Evolutionary conservation across 257 asterid genomes (phyloP).

Genomic region (Penstemon newberryi): DNA sequence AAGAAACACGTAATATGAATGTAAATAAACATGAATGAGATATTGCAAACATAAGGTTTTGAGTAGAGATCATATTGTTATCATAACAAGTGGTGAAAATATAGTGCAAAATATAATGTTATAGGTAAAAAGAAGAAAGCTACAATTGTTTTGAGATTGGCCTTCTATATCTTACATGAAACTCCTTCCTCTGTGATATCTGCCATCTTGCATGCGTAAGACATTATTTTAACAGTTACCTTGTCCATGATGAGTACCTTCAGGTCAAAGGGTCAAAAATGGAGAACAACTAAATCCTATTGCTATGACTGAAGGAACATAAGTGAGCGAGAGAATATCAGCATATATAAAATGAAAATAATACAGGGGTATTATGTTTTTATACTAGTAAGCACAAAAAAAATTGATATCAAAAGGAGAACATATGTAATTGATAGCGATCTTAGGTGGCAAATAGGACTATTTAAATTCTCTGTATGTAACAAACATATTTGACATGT

Average conservation of each 20-base stretch:
- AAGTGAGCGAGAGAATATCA: conserved; percentile 7
- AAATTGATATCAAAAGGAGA: conserved; percentile 1
- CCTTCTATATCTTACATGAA: conserved; percentile 91
- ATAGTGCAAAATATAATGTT: conserved; percentile 14
- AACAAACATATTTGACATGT: background rate
- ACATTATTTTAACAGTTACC: conserved; percentile 91
- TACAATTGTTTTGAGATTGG: conserved; percentile 44
- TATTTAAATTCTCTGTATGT: background rate
- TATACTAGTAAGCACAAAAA: conserved; percentile 18
- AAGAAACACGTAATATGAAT: conserved; percentile 21
- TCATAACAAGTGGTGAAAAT: conserved; percentile 16
- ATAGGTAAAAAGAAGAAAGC: conserved; percentile 29
- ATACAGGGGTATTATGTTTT: background rate
- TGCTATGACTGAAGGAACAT: background rate
- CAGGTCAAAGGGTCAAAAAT: conserved; percentile 34
- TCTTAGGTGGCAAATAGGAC: conserved; percentile 21
- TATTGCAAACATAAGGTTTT: background rate
- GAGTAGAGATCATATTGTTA: conserved; percentile 11
- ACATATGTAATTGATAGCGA: background rate
- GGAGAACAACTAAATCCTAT: conserved; percentile 22
- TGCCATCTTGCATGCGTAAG: conserved; percentile 95
- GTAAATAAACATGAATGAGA: conserved; percentile 11
- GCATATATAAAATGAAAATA: conserved; percentile 20
- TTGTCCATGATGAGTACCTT: conserved; percentile 99
- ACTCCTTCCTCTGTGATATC: conserved; percentile 99